phyloP scores from a whole-genome alignment of 73 alveolate species.

The Paraurostyla sp. region DNA sequence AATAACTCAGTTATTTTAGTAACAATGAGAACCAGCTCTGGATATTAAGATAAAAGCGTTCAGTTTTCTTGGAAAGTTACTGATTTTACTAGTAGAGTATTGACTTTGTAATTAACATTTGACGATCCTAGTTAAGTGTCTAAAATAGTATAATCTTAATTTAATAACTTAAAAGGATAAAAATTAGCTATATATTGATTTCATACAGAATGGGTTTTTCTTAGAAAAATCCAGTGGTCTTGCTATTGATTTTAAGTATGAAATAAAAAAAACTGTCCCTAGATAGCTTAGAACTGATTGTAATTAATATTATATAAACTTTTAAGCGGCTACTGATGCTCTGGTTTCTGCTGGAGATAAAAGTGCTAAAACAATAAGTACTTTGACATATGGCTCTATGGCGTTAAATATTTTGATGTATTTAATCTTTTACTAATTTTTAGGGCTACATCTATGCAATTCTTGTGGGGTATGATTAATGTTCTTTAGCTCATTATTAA shows the following conservation, averaged over 20 bases:
- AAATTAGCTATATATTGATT: not conserved
- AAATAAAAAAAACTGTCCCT: not conserved
- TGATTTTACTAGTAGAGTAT: conserved; percentile 1
- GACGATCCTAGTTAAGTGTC: conserved; percentile 33
- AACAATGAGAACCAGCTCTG: not conserved
- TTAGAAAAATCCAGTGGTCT: not conserved
- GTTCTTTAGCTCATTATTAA: conserved; percentile 25
- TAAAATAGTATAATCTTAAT: not conserved
- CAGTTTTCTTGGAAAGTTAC: not conserved
- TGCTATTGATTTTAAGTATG: not conserved
- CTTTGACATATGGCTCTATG: conserved; percentile 27
- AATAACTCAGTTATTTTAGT: not conserved
- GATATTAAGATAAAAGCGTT: not conserved
- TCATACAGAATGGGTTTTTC: not conserved
- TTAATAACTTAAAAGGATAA: not conserved
- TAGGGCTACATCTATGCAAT: conserved; percentile 50
- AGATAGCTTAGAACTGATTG: conserved; percentile 21
- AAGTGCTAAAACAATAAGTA: not conserved
- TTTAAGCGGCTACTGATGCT: conserved; percentile 36
- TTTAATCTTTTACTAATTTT: not conserved
- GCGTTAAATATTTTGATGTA: conserved; percentile 45
- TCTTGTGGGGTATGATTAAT: conserved; percentile 61
- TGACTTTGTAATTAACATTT: conserved; percentile 11
- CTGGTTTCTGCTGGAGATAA: not conserved
- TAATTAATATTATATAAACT: not conserved